phyloP scores from a whole-genome alignment of 2,329 filamentous ascomycete genomes.

The Periconia digitata region DNA sequence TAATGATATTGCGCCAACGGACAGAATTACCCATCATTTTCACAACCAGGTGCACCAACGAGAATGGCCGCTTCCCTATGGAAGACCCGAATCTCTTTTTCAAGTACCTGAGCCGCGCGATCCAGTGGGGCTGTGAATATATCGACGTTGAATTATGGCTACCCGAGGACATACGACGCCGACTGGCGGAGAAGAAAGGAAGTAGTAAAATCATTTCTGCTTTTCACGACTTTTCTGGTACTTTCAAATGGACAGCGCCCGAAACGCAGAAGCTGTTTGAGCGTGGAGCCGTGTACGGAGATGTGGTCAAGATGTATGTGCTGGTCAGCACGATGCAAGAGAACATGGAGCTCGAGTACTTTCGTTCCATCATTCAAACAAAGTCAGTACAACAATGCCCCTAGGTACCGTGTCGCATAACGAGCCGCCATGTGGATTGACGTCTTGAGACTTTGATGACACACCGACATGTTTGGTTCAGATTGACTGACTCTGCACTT shows the following conservation, averaged over 20 bases:
- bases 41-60: slow-evolving; percentile 77
- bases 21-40: slow-evolving; percentile 91
- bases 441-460: neutral
- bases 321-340: slow-evolving; percentile 80
- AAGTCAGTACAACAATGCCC: slow-evolving; percentile 48
- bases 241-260: slow-evolving; percentile 77
- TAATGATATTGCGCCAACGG: slow-evolving; percentile 80
- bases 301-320: slow-evolving; percentile 90
- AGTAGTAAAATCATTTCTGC: slow-evolving; percentile 88
- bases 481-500: neutral
- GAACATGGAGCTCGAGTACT: slow-evolving; percentile 89
- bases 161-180: slow-evolving; percentile 71
- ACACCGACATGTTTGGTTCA: neutral
- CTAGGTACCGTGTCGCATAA: neutral
- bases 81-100: slow-evolving; percentile 74
- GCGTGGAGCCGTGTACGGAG: slow-evolving; percentile 71
- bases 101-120: slow-evolving; percentile 77
- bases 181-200: slow-evolving; percentile 69
- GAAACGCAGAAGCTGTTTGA: slow-evolving; percentile 72
- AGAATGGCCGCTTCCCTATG: slow-evolving; percentile 86
- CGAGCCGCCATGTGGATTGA: neutral
- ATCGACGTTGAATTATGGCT: slow-evolving; percentile 89
- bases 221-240: slow-evolving; percentile 85
- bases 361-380: slow-evolving; percentile 73
- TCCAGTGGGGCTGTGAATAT: slow-evolving; percentile 89